Conservation (phyloP, 2,329 filamentous ascomycete species). For the Coleophoma eucalyptorum region DNA sequence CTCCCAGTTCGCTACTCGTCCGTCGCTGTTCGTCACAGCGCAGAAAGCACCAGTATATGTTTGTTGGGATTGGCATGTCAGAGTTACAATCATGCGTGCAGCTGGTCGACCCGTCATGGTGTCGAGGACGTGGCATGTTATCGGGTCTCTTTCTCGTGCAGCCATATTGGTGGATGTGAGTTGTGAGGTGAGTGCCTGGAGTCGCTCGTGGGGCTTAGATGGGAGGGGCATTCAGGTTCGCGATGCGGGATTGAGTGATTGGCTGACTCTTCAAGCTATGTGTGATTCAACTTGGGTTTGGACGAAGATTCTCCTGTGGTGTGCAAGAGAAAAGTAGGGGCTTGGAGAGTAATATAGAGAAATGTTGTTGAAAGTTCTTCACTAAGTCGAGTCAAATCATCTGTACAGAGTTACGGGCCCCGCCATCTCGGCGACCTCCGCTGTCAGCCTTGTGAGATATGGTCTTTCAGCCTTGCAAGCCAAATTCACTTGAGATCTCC, state of each 20-base stretch:
- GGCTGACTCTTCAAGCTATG: background rate
- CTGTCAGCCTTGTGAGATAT: background rate
- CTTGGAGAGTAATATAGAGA: background rate
- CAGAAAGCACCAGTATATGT: conserved; percentile 41
- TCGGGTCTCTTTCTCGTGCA: conserved; percentile 44
- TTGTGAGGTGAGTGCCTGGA: background rate
- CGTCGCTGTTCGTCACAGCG: conserved; percentile 70
- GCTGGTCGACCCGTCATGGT: conserved; percentile 71
- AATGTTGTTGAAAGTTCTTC: background rate
- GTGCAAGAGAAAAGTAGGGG: background rate
- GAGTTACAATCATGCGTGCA: conserved; percentile 56
- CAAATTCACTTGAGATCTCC: background rate
- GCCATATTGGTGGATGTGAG: background rate
- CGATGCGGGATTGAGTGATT: background rate
- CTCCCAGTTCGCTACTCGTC: conserved; percentile 68
- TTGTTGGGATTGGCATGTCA: conserved; percentile 18
- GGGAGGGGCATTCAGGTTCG: background rate
- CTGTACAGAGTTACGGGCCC: background rate
- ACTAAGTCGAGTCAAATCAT: background rate
- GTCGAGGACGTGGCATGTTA: conserved; percentile 86
- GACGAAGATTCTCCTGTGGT: background rate
- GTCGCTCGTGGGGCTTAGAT: background rate
- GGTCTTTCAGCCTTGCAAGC: background rate
- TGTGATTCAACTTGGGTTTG: background rate
- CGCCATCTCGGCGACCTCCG: background rate